Base-by-base conservation (phyloP, 306 rosid species). In the Trifolium dubium region DNA sequence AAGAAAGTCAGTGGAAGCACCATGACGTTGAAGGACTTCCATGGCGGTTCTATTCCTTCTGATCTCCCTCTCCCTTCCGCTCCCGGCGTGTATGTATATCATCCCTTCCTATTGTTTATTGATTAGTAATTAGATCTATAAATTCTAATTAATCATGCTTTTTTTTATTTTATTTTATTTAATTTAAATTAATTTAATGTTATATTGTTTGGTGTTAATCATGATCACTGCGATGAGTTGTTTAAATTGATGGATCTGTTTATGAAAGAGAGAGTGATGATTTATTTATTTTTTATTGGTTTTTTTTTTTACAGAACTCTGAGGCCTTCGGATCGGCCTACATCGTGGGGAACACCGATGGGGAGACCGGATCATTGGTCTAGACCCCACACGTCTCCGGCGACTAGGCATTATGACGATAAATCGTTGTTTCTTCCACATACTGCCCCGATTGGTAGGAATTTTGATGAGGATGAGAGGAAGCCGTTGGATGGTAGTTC, bases 21-120 rank as follows among this genome's bases (percentile, higher is more conserved):
- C 64, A 95, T 95, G 99, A 95, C 97, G 53, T 95, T 95, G 50
- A 95, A 90, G 83, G 99, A 95, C 80, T 95, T 95, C 76, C 99
- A 95, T 76, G 99, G 99, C 64, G 98, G 98, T 30, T 92, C 97
- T 41, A 95, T 95, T 14, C 99, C 99, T 37, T 83, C 92, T 73
- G 96, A 95, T 90, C 96, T 95, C 71, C 89, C 96, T 82, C 97
- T 95, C 67, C 99, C 98, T 67, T 92, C 99, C 32, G 99, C 99
- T 71, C 97, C 98, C 4, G 97, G 98, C 79, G 88, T 90, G 99
- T 95, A 84, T 86, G 96, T 79, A 9, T 31, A 55, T 5, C 49
- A 76, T 79, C 85, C 71, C 30, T 15, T 31, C 44, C 50, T 40
- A 8, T 19, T n/a, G n/a, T n/a, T n/a, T n/a, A n/a, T n/a, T n/a